Percentiles rank a stretch among this genome's conserved stretches.
Evolutionary conservation across 78 protist species (phyloP).

Genomic region (Planoprotostelium fungivorum): DNA sequence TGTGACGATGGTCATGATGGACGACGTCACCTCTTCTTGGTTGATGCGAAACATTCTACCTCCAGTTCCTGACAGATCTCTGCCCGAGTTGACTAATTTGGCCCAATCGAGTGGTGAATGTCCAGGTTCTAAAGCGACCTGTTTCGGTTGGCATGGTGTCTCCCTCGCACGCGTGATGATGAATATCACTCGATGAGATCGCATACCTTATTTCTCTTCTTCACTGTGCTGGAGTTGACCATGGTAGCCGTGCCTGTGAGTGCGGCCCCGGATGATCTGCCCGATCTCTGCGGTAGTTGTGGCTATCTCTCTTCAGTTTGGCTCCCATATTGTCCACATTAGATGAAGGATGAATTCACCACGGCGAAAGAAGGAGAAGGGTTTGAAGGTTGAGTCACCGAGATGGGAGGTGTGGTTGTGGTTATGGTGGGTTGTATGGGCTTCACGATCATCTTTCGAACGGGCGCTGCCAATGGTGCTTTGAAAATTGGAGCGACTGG

Average conservation of each 20-base stretch:
- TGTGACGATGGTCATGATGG: not conserved
- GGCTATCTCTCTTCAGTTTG: too few relatives aligned
- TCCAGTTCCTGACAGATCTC: not conserved
- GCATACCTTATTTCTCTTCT: not conserved
- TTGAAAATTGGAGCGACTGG: not conserved
- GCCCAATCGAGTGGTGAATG: not conserved
- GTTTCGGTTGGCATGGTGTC: not conserved
- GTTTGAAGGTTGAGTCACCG: too few relatives aligned
- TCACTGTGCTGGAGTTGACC: not conserved
- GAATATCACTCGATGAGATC: not conserved
- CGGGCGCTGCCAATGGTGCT: not conserved
- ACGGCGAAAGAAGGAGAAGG: too few relatives aligned
- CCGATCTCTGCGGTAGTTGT: too few relatives aligned
- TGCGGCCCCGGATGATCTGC: not conserved
- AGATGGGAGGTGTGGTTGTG: too few relatives aligned
- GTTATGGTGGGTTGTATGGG: not conserved
- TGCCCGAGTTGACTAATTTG: not conserved
- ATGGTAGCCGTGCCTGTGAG: not conserved
- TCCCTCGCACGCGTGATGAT: too few relatives aligned
- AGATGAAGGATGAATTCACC: too few relatives aligned
- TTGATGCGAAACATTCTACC: not conserved
- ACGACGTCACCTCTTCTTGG: not conserved
- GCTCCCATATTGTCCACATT: too few relatives aligned
- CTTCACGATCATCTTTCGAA: not conserved
- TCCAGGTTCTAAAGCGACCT: not conserved